Percentiles rank a stretch among this genome's conserved stretches.
These are phyloP conservation scores for Phaeosphaeriaceae sp. DNA, from an alignment of 2,329 filamentous ascomycete genomes.

Conservation along the genomic window DNA sequence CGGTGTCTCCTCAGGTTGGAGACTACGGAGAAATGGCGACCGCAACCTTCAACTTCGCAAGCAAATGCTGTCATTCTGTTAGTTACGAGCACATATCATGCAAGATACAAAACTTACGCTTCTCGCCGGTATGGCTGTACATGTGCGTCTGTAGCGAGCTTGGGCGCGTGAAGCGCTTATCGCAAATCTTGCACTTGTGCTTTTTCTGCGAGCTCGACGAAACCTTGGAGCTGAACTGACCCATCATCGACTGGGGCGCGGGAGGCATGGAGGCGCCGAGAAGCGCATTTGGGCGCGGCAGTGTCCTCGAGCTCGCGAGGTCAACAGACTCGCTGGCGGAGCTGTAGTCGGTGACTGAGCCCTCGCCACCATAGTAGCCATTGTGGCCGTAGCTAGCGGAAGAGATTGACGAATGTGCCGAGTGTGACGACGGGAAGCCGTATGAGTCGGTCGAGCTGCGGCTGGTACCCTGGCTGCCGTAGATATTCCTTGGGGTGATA, in stretches of 20 bases:
- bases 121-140: conserved; percentile 98
- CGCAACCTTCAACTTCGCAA: conserved; percentile 93
- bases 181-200: conserved; percentile 99
- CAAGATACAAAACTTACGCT: conserved; percentile 71
- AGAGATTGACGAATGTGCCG: conserved; percentile 88
- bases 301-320: conserved; percentile 77
- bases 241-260: conserved; percentile 97
- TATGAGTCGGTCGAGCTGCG: conserved; percentile 85
- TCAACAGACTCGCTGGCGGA: conserved; percentile 87
- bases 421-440: conserved; percentile 85
- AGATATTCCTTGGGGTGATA: conserved; percentile 79
- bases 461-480: conserved; percentile 69
- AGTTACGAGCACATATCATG: not conserved
- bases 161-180: conserved; percentile 94
- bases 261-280: conserved; percentile 71
- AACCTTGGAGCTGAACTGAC: conserved; percentile 96
- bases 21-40: conserved; percentile 95
- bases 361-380: conserved; percentile 82
- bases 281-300: conserved; percentile 77
- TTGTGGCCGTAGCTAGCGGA: conserved; percentile 78
- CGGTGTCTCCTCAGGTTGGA: conserved; percentile 93
- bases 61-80: conserved; percentile 72
- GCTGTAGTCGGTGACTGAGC: conserved; percentile 90
- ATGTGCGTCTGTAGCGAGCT: conserved; percentile 97
- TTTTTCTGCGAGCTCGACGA: conserved; percentile 97